Evolutionary conservation across 1,284 basidiomycete genomes (phyloP).

Genomic region (Microbotryum lychnidis-dioicae): DNA sequence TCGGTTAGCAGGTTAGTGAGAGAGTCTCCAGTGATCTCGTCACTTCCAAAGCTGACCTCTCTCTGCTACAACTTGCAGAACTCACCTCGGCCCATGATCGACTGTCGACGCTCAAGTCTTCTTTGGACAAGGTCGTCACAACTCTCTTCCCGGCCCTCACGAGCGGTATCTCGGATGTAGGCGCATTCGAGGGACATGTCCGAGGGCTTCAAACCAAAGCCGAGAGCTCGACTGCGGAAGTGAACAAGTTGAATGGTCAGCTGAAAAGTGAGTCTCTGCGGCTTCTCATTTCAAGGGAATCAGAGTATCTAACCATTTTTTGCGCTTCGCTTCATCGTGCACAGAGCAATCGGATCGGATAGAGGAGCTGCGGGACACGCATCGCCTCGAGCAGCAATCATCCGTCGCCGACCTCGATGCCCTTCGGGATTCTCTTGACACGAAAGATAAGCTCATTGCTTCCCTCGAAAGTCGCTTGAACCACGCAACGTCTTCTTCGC

Average conservation of each 20-base stretch:
- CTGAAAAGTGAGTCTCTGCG: conserved; percentile 53
- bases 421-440: conserved; percentile 49
- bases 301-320: not conserved
- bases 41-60: not conserved
- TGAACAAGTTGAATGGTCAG: conserved; percentile 61
- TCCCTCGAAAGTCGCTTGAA: conserved; percentile 40
- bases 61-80: not conserved
- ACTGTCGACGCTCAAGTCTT: conserved; percentile 9
- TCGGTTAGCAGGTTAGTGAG: not conserved
- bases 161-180: conserved; percentile 45
- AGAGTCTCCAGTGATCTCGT: not conserved
- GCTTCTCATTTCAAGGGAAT: not conserved
- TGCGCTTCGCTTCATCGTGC: not conserved
- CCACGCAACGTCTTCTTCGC: conserved; percentile 36
- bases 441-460: conserved; percentile 18
- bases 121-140: conserved; percentile 14
- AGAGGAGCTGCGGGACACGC: conserved; percentile 72
- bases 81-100: conserved; percentile 9
- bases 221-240: conserved; percentile 64
- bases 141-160: conserved; percentile 3
- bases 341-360: conserved; percentile 73
- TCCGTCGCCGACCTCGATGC: conserved; percentile 63
- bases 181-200: conserved; percentile 64
- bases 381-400: conserved; percentile 65
- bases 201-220: conserved; percentile 58